A percentile compares a stretch with the other conserved stretches of the same genome.
Conservation (phyloP, 345 rosid species). For the Pugionium cornutum region DNA sequence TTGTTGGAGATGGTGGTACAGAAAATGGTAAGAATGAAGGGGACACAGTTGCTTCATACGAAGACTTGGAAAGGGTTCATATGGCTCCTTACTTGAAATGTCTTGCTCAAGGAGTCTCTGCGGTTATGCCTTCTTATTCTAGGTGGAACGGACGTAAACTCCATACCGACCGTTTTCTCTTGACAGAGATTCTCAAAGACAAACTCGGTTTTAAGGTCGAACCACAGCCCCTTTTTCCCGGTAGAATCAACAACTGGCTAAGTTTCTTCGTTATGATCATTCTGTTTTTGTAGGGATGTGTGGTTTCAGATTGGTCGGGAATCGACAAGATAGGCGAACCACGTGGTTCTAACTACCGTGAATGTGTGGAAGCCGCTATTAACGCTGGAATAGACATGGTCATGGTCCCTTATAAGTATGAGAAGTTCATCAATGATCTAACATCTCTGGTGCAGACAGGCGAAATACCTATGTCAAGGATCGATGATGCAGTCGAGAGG, state of each 20-base stretch:
- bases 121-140: constrained; percentile 82
- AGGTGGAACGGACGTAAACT: constrained; percentile 75
- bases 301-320: constrained; percentile 79
- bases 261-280: background rate
- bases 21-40: constrained; percentile 73
- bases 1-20: constrained; percentile 93
- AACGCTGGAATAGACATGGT: constrained; percentile 90
- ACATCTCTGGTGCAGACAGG: constrained; percentile 57
- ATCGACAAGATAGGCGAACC: constrained; percentile 58
- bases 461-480: constrained; percentile 59
- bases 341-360: constrained; percentile 64
- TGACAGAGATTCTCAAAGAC: constrained; percentile 68
- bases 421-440: constrained; percentile 51
- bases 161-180: constrained; percentile 62
- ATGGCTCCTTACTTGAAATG: constrained; percentile 76
- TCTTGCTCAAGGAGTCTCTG: constrained; percentile 67
- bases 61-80: constrained; percentile 71
- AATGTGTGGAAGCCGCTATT: constrained; percentile 54
- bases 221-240: background rate
- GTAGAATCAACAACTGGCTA: background rate
- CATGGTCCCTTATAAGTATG: constrained; percentile 59
- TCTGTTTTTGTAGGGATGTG: constrained; percentile 57
- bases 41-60: constrained; percentile 55
- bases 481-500: constrained; percentile 76
- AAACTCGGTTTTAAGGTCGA: constrained; percentile 72